Evolutionary conservation across 2,329 filamentous ascomycete species (phyloP).

Genomic region (Mycogone perniciosa): DNA sequence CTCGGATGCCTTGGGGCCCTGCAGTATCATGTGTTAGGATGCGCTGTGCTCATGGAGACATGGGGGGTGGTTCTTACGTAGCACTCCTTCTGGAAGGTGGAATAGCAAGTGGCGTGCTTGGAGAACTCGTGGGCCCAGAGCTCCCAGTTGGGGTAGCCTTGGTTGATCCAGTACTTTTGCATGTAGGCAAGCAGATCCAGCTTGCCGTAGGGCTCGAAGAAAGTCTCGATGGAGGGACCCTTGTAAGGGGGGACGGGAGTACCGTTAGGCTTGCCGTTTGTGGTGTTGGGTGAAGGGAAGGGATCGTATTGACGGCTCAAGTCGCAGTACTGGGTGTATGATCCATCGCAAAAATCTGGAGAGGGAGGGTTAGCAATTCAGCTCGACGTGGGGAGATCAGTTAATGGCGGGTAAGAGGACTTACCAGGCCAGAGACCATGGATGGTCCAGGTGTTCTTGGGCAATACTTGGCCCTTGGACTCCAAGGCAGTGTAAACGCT

Average conservation of each 20-base stretch:
- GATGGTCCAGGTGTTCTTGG: constrained; percentile 50
- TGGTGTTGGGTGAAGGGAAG: constrained; percentile 55
- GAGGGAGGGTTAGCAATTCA: background rate
- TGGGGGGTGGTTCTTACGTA: constrained; percentile 33
- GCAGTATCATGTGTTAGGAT: background rate
- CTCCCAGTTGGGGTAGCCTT: constrained; percentile 47
- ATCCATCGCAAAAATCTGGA: constrained; percentile 41
- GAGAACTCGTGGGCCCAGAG: constrained; percentile 64
- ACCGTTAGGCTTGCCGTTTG: constrained; percentile 47
- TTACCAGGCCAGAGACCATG: constrained; percentile 52
- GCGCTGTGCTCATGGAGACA: background rate
- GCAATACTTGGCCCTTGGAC: constrained; percentile 50
- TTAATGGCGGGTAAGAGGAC: constrained; percentile 2
- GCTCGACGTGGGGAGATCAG: background rate
- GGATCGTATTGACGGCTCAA: constrained; percentile 59
- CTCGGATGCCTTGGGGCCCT: constrained; percentile 46
- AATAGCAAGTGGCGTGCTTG: constrained; percentile 64
- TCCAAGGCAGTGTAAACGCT: constrained; percentile 57
- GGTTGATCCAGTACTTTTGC: constrained; percentile 58
- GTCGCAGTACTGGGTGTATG: constrained; percentile 63
- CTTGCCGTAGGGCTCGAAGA: constrained; percentile 51
- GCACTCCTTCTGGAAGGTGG: constrained; percentile 58
- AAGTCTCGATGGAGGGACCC: constrained; percentile 51
- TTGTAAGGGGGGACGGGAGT: constrained; percentile 51
- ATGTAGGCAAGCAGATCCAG: constrained; percentile 58